Evolutionary conservation across 2,329 filamentous ascomycete genomes (phyloP), one percentile per base, ranked within the genome.

Genomic region (Colletotrichum falcatum): DNA sequence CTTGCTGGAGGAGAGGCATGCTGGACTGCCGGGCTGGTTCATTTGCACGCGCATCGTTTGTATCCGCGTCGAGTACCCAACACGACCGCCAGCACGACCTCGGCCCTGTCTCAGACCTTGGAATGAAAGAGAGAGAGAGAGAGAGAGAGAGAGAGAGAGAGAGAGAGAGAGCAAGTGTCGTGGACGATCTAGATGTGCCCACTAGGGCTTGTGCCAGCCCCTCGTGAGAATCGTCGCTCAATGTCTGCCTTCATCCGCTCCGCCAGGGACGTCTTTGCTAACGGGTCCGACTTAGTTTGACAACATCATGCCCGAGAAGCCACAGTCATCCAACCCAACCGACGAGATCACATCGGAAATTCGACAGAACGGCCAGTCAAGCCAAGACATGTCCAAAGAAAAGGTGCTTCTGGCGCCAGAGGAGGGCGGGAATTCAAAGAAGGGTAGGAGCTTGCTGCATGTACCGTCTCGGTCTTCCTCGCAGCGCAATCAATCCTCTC

Each of bases 401-500:
- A 82, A 82, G 74, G 81, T 82, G 55, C 76, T 78, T 69, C 74
- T 82, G 68, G 76, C 80, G 39, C 78, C 81, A 46, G 84, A 86
- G 71, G 83, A 84, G 70, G 81, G 78, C 69, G 76, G 79, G 70
- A 77, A 75, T 72, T 77, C 80, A 71, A 88, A 86, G 77, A 88
- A 86, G 77, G 83, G 83, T 68, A 84, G 85, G 61, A 81, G 83
- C 44, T 83, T 88, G 51, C 82, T 91, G 49, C 83, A 87, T 79
- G 86, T 90, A 49, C 88, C 89, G 20, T 90, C 89, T 53, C 85
- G 88, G 80, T 89, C 89, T 56, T 90, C 89, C 53, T 90, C 88
- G 42, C 88, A 87, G 73, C 87, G 86, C 78, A 84, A 87, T 76
- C 87, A 90, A 78, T 83, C 87, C 72, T 90, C 88, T 54, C 85